These are phyloP conservation scores for Hirsutella rhossiliensis DNA, from an alignment of 2,329 filamentous ascomycete species.

Conservation along the genomic window DNA sequence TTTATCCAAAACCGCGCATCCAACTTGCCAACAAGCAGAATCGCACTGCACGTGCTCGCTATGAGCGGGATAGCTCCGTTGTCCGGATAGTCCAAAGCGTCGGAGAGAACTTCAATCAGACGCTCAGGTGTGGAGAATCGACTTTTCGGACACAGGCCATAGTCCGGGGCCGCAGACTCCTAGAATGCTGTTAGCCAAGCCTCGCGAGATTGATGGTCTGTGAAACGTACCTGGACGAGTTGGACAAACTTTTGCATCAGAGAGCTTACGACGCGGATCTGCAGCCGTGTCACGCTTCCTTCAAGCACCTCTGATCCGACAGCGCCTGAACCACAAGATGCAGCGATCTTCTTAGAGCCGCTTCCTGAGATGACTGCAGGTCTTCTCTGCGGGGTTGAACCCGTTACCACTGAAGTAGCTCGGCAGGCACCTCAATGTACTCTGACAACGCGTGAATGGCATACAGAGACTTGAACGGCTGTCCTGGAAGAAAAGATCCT, in stretches of 20 bases:
- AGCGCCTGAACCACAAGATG: slow-evolving; percentile 48
- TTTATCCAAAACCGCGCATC: slow-evolving; percentile 16
- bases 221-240: slow-evolving; percentile 13
- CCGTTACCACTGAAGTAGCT: slow-evolving; percentile 1
- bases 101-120: slow-evolving; percentile 13
- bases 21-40: slow-evolving; percentile 16
- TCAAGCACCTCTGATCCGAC: slow-evolving; percentile 40
- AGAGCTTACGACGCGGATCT: slow-evolving; percentile 14
- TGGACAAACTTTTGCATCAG: slow-evolving; percentile 16
- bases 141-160: background rate
- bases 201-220: background rate
- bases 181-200: background rate
- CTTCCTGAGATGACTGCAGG: slow-evolving; percentile 1
- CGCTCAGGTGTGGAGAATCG: slow-evolving; percentile 18
- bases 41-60: slow-evolving; percentile 13
- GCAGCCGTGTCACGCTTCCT: slow-evolving; percentile 12
- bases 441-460: slow-evolving; percentile 54
- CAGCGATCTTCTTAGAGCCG: slow-evolving; percentile 28
- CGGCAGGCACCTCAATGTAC: slow-evolving; percentile 38
- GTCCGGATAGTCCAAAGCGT: slow-evolving; percentile 9
- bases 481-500: slow-evolving; percentile 53
- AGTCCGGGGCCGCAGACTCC: background rate
- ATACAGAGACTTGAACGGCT: slow-evolving; percentile 64
- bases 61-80: slow-evolving; percentile 15
- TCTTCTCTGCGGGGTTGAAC: background rate